Evolutionary conservation across 2,329 filamentous ascomycete genomes (phyloP).

Genomic region (Scytalidium sp.): DNA sequence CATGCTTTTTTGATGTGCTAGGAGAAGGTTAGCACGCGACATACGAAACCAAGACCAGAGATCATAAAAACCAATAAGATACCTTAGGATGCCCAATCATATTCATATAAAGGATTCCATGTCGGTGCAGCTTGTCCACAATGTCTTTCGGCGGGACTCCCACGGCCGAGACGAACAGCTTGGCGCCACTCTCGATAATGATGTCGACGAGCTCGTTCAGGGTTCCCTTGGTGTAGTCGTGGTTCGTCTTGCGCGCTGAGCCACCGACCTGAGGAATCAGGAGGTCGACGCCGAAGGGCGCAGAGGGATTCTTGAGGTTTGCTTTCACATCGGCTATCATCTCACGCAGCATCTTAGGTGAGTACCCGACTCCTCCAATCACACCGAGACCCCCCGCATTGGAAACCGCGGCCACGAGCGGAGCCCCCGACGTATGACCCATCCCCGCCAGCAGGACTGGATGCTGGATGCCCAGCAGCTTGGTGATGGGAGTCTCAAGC

Average conservation of each 20-base stretch:
- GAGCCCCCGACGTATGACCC: conserved; percentile 95
- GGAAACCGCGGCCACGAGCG: conserved; percentile 89
- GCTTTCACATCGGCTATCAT: conserved; percentile 90
- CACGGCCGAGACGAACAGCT: conserved; percentile 91
- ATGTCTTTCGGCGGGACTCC: conserved; percentile 83
- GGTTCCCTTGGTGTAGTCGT: conserved; percentile 98
- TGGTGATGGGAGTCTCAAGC: conserved; percentile 70
- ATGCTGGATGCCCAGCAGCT: conserved; percentile 95
- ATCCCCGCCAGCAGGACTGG: conserved; percentile 91
- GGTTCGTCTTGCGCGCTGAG: conserved; percentile 91
- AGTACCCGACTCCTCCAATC: conserved; percentile 89
- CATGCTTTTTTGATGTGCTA: conserved; percentile 95
- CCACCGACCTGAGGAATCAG: conserved; percentile 89
- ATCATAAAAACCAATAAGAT: too few relatives aligned
- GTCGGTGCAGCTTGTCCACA: conserved; percentile 81
- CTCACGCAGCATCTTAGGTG: conserved; percentile 89
- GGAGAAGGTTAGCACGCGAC: too few relatives aligned
- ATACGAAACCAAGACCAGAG: too few relatives aligned
- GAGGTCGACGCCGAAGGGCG: conserved; percentile 88
- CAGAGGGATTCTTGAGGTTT: conserved; percentile 80
- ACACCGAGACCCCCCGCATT: conserved; percentile 93
- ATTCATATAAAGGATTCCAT: conserved; percentile 94
- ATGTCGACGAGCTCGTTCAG: conserved; percentile 84
- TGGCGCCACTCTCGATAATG: conserved; percentile 83
- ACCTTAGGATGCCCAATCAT: conserved; percentile 98